phyloP scores from a whole-genome alignment of 768 basidiomycete genomes.

The Phaeotremella fagi region DNA sequence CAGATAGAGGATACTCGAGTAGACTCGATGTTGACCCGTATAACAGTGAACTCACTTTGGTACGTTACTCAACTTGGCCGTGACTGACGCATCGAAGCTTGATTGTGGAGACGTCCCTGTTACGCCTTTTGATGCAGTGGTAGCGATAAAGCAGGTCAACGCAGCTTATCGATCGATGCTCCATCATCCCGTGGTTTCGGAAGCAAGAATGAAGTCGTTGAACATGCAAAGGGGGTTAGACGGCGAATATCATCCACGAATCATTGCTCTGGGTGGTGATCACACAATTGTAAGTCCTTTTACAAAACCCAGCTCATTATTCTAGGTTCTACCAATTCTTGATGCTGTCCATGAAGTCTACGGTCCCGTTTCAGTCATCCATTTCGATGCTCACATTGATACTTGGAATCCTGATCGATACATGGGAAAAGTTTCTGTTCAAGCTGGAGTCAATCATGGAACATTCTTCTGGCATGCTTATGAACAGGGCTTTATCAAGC shows the following conservation, averaged over 20 bases:
- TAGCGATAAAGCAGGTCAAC: conserved; percentile 81
- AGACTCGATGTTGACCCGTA: neutral
- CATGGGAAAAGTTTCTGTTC: conserved; percentile 57
- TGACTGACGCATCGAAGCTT: conserved; percentile 70
- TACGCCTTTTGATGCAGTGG: conserved; percentile 71
- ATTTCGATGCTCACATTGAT: conserved; percentile 81
- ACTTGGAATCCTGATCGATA: conserved; percentile 56
- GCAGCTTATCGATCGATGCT: conserved; percentile 75
- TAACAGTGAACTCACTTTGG: neutral
- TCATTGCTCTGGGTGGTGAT: conserved; percentile 80
- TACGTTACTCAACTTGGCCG: conserved; percentile 52
- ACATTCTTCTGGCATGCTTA: conserved; percentile 78
- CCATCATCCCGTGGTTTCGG: conserved; percentile 53
- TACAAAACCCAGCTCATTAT: too few species aligned
- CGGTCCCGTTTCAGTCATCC: conserved; percentile 62
- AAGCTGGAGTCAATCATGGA: conserved; percentile 61
- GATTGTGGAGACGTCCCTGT: conserved; percentile 87
- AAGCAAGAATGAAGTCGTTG: neutral
- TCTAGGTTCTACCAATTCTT: conserved; percentile 79
- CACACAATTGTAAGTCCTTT: conserved; percentile 85
- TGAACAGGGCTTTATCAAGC: conserved; percentile 69
- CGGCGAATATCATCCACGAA: conserved; percentile 64
- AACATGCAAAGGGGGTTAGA: conserved; percentile 47
- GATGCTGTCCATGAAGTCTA: conserved; percentile 72
- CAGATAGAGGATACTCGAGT: neutral